A percentile compares a stretch with the other conserved stretches of the same genome.
Evolutionary conservation across 2,329 filamentous ascomycete species (phyloP).

Genomic region (Calonectria leucothoes): DNA sequence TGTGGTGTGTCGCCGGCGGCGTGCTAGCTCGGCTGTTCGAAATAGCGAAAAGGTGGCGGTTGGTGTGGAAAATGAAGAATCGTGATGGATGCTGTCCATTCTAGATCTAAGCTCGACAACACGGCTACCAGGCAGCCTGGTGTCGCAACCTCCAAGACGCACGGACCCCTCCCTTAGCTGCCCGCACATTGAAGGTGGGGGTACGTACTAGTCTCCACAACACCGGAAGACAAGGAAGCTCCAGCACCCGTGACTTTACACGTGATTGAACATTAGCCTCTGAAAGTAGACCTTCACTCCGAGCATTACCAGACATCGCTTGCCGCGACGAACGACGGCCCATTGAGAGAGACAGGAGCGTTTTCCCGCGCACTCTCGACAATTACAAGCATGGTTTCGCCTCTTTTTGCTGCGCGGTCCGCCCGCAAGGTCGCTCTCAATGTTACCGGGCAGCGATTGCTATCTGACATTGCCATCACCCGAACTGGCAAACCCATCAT

Average conservation of each 20-base stretch:
- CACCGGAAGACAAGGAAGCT: constrained; percentile 7
- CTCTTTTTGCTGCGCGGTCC: constrained; percentile 67
- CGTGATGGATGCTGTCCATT: constrained; percentile 17
- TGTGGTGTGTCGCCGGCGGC: neutral
- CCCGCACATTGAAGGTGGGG: neutral
- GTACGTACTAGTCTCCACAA: neutral
- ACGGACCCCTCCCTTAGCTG: constrained; percentile 35
- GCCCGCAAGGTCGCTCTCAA: constrained; percentile 60
- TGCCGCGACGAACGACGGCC: constrained; percentile 37
- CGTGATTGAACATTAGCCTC: constrained; percentile 41
- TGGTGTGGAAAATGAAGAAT: neutral
- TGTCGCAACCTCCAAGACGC: constrained; percentile 42
- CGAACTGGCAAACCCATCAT: constrained; percentile 96
- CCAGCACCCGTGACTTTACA: constrained; percentile 38
- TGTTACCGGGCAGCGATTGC: constrained; percentile 61
- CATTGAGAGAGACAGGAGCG: constrained; percentile 47
- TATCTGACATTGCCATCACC: constrained; percentile 91
- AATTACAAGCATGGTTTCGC: constrained; percentile 64
- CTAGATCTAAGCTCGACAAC: constrained; percentile 40
- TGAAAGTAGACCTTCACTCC: constrained; percentile 37
- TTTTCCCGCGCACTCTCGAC: constrained; percentile 43
- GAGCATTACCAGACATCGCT: constrained; percentile 40
- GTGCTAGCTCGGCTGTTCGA: neutral
- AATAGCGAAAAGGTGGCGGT: neutral
- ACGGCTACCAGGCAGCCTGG: constrained; percentile 56